Conservation (phyloP, 148 eudicot species). For the Silene uniflora region DNA sequence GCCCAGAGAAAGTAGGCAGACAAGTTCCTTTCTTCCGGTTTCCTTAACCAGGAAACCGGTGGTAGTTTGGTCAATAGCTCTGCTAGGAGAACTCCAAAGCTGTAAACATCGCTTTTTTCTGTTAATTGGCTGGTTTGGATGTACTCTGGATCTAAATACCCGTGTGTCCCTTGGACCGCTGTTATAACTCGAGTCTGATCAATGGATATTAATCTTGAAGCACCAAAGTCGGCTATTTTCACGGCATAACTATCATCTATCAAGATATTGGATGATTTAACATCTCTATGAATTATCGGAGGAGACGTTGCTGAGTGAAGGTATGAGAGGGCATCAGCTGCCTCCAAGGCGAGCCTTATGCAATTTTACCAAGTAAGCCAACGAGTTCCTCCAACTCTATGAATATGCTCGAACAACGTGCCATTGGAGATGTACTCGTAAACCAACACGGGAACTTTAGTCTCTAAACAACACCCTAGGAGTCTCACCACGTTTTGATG, state of each 20-base stretch:
- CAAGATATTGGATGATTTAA: not conserved
- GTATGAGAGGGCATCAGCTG: constrained; percentile 19
- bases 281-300: constrained; percentile 22
- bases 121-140: constrained; percentile 20
- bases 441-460: no score
- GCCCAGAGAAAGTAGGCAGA: constrained; percentile 1
- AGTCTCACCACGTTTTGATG: no score
- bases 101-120: constrained; percentile 29
- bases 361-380: constrained; percentile 25
- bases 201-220: constrained; percentile 18
- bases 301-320: constrained; percentile 27
- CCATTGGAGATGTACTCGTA: constrained; percentile 18
- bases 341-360: constrained; percentile 18
- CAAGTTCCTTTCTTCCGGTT: constrained; percentile 21
- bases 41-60: no score
- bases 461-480: no score
- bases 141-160: constrained; percentile 29
- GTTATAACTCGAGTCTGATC: constrained; percentile 26
- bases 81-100: constrained; percentile 24
- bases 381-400: not conserved
- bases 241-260: constrained; percentile 17
- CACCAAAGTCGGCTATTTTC: constrained; percentile 25
- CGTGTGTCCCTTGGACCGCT: constrained; percentile 21
- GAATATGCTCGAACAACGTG: constrained; percentile 21
- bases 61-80: constrained; percentile 27